Conservation (phyloP, 345 rosid species). For the Passiflora organensis region DNA sequence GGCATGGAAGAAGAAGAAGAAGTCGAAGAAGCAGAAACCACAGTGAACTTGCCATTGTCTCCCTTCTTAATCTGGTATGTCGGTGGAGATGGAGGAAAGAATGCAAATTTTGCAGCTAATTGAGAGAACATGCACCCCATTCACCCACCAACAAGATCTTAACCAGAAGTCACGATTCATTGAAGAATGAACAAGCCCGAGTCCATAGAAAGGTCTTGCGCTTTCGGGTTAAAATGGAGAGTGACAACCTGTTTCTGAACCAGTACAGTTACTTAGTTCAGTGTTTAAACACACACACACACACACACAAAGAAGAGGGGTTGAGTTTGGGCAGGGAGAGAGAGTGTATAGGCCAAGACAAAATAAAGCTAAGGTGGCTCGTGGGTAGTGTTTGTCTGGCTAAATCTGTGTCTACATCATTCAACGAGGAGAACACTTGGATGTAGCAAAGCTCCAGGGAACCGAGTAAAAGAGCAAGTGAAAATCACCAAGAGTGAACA, state of each 20-base stretch:
- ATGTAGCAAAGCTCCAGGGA: neutral
- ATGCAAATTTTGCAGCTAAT: slow-evolving; percentile 93
- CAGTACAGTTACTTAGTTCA: no score
- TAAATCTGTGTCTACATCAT: slow-evolving; percentile 6
- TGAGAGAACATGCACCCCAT: slow-evolving; percentile 98
- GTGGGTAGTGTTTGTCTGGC: slow-evolving; percentile 13
- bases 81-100: slow-evolving; percentile 95
- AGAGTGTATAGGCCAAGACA: no score
- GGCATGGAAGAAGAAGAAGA: slow-evolving; percentile 46
- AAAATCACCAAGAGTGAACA: no score
- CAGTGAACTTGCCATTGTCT: slow-evolving; percentile 60
- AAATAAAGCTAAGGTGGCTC: no score
- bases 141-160: slow-evolving; percentile 19
- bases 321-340: no score
- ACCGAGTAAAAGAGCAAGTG: neutral
- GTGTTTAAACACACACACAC: no score
- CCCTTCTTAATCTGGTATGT: slow-evolving; percentile 72
- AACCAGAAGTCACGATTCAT: neutral
- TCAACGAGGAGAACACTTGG: no score
- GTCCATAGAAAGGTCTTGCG: neutral
- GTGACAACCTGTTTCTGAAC: neutral
- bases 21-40: slow-evolving; percentile 47
- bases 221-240: slow-evolving; percentile 3
- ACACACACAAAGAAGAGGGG: neutral
- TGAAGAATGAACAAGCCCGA: neutral